Conservation (phyloP, 169 alveolate species). For the Plasmodium chabaudi region DNA sequence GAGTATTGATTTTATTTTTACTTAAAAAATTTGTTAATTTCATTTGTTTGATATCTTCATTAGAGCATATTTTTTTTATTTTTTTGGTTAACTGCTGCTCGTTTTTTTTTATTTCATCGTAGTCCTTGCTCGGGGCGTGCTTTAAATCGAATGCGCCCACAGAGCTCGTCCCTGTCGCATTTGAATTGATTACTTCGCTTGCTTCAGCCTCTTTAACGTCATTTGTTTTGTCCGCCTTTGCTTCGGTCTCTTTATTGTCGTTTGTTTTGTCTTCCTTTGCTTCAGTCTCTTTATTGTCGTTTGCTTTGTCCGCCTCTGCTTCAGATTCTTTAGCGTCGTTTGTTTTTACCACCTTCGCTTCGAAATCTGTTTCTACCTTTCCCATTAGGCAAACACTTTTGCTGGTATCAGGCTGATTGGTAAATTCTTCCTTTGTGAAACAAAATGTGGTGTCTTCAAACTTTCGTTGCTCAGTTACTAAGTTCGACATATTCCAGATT, state of each 20-base stretch:
- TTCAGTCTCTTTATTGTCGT: not conserved
- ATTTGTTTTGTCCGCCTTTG: not conserved
- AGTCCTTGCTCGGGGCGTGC: not conserved
- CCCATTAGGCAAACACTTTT: not conserved
- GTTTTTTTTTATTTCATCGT: constrained; percentile 22
- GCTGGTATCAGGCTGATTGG: not conserved
- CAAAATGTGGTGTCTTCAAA: constrained; percentile 24
- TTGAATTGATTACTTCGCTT: not conserved
- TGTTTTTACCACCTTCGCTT: not conserved
- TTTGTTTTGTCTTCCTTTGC: not conserved
- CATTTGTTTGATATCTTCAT: constrained; percentile 39
- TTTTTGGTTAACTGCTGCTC: constrained; percentile 31
- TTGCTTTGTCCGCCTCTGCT: not conserved
- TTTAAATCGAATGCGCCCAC: not conserved
- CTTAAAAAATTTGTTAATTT: constrained; percentile 67
- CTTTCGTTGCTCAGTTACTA: constrained; percentile 5
- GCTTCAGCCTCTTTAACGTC: not conserved
- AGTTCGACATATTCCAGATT: constrained; percentile 65
- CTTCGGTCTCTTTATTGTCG: not conserved
- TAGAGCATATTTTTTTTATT: constrained; percentile 33
- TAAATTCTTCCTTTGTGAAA: constrained; percentile 13
- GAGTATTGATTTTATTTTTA: constrained; percentile 40
- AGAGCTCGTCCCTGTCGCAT: not conserved
- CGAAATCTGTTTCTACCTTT: not conserved
- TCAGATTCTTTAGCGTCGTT: not conserved